These are phyloP conservation scores for Cordyceps pruinosa DNA, from an alignment of 2,329 filamentous ascomycete species.

Conservation along the genomic window DNA sequence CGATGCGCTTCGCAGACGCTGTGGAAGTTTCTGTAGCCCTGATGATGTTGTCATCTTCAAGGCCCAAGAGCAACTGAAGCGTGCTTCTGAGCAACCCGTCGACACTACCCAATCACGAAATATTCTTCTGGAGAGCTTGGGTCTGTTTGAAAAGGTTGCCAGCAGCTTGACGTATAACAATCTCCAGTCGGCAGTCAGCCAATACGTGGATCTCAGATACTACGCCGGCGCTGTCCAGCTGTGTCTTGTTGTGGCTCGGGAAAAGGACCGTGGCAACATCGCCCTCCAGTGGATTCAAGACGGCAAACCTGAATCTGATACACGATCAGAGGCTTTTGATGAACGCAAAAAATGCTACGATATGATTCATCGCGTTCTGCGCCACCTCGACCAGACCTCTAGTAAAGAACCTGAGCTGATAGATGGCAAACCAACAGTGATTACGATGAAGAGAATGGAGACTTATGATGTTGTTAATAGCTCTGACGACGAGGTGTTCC, in stretches of 20 bases:
- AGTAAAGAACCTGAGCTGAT: constrained; percentile 62
- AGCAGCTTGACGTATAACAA: constrained; percentile 75
- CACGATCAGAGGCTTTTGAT: constrained; percentile 59
- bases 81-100: constrained; percentile 69
- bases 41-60: constrained; percentile 99
- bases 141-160: constrained; percentile 83
- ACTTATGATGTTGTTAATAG: constrained; percentile 85
- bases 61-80: constrained; percentile 88
- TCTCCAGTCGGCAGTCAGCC: constrained; percentile 66
- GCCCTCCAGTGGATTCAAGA: constrained; percentile 86
- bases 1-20: constrained; percentile 83
- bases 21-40: constrained; percentile 93
- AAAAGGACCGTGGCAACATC: constrained; percentile 79
- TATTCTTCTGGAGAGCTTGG: constrained; percentile 80
- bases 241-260: constrained; percentile 72
- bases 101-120: constrained; percentile 72
- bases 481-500: constrained; percentile 88
- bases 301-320: constrained; percentile 63
- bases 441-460: constrained; percentile 73
- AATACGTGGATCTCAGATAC: constrained; percentile 78
- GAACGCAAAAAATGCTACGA: constrained; percentile 75
- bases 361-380: constrained; percentile 76
- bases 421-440: constrained; percentile 70
- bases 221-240: constrained; percentile 91
- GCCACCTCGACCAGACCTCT: constrained; percentile 66